These are phyloP conservation scores for Boletellus deceptivus DNA, from an alignment of 1,284 basidiomycete species.

Conservation along the genomic window DNA sequence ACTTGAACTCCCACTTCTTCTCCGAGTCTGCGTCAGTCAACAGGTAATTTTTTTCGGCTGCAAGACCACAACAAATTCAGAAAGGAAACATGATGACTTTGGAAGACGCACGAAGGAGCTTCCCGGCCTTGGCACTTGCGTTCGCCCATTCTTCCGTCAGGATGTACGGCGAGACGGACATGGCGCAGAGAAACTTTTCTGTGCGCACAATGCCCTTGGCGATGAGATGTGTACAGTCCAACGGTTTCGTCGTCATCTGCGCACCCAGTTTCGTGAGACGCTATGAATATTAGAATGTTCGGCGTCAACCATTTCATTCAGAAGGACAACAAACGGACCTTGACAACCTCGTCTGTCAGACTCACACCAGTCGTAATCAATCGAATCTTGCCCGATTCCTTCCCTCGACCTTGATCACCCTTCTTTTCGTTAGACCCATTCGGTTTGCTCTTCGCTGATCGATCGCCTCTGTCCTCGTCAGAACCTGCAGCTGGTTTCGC, in stretches of 20 bases:
- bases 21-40: conserved; percentile 63
- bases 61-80: conserved; percentile 1
- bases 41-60: conserved; percentile 63
- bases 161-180: conserved; percentile 60
- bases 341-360: conserved; percentile 52
- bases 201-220: conserved; percentile 68
- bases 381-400: conserved; percentile 30
- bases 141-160: conserved; percentile 67
- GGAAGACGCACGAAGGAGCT: conserved; percentile 57
- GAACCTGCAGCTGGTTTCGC: conserved; percentile 6
- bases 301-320: conserved; percentile 1
- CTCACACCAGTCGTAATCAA: conserved; percentile 62
- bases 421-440: conserved; percentile 12
- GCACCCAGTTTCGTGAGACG: conserved; percentile 60
- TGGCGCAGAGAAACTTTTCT: conserved; percentile 78
- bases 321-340: conserved; percentile 38
- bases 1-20: conserved; percentile 59
- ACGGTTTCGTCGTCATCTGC: conserved; percentile 55
- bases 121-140: conserved; percentile 52
- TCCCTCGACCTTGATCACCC: conserved; percentile 1
- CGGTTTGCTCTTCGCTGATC: conserved; percentile 8
- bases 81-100: not conserved
- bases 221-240: conserved; percentile 76
- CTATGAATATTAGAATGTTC: conserved; percentile 35
- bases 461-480: conserved; percentile 17